Base-by-base conservation (phyloP, 257 asterid genomes). In the Ophiorrhiza pumila region DNA sequence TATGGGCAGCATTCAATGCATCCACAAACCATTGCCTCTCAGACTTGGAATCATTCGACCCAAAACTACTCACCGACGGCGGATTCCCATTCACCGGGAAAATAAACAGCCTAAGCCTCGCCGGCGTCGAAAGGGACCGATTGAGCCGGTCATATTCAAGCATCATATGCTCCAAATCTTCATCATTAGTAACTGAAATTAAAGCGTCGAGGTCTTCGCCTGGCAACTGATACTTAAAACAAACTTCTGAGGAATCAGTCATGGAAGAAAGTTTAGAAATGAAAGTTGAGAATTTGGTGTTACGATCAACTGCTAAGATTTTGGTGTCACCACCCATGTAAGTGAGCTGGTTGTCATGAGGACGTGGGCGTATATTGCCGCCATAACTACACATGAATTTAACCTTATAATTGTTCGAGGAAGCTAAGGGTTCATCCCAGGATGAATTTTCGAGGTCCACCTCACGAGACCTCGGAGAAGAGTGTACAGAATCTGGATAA, bases 321-420 rank as follows among this genome's bases (percentile, higher is more conserved):
- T 83, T 83, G 74, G 98, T 90, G 76, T 93, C 98, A 4, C 98
- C 98, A 6, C 95, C 96, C 45, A 93, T 86, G 69, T 93, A 93
- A 52, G 91, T 89, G 71, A 91, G 97, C 87, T 87, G 97, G 71
- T 87, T 91, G 75, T 93, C 97, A 77, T 92, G 96, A 0, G 97
- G 95, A 27, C 97, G 91, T 31, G 95, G 98, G 32, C 84, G 84
- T 72, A 93, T 91, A 68, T 84, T 91, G 41, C 98, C 98, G 31
- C 96, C 96, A 72, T 88, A 92, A 72, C 98, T 90, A 82, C 98
- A 92, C 77, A 83, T 68, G 63, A 83, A 75, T 20, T 83, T 83
- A 45, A 80, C 84, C 41, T 80, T 83, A n/a, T 80, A 83, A 52
- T 69, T 79, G 18, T 15, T 10, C 2, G 82, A 47, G 2, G 76